Conservation (phyloP, 805 yeast genomes). For the Candida glaebosa region DNA sequence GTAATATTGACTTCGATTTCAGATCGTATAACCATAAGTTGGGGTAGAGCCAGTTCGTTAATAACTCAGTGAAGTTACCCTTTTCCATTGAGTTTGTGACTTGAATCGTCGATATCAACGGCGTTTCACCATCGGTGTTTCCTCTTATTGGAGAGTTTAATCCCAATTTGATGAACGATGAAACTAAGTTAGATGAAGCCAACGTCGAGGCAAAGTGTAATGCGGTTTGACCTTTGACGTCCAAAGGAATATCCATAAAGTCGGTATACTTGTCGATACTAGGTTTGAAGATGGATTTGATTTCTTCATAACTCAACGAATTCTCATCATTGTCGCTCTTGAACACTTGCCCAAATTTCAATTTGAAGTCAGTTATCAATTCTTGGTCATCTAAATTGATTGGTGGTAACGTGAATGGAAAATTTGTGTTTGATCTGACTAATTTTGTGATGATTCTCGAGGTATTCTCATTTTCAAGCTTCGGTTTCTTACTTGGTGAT, state of each 20-base stretch:
- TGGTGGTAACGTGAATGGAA: slow-evolving; percentile 36
- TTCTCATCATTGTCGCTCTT: slow-evolving; percentile 26
- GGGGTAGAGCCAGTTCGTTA: slow-evolving; percentile 69
- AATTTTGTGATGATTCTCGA: slow-evolving; percentile 5
- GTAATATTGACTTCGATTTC: slow-evolving; percentile 76
- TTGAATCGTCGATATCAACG: slow-evolving; percentile 67
- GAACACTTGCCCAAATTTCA: slow-evolving; percentile 32
- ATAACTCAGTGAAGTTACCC: slow-evolving; percentile 65
- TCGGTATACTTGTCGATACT: slow-evolving; percentile 14
- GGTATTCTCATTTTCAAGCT: slow-evolving; percentile 6
- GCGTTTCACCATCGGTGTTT: slow-evolving; percentile 34
- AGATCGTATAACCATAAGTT: slow-evolving; percentile 44
- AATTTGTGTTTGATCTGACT: slow-evolving; percentile 23
- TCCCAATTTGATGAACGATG: slow-evolving; percentile 30
- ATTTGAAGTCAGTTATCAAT: slow-evolving; percentile 28
- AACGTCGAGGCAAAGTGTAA: slow-evolving; percentile 42
- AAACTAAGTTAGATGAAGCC: slow-evolving; percentile 34
- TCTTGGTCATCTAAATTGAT: slow-evolving; percentile 22
- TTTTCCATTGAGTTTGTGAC: slow-evolving; percentile 82
- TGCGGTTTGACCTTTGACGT: slow-evolving; percentile 38
- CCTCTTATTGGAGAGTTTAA: slow-evolving; percentile 40
- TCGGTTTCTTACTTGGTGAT: slow-evolving; percentile 32
- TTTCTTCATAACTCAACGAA: slow-evolving; percentile 17
- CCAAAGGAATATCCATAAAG: slow-evolving; percentile 35
- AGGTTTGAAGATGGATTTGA: slow-evolving; percentile 22